Conservation (phyloP, 1,284 basidiomycete genomes). For the Cystobasidium slooffiae region DNA sequence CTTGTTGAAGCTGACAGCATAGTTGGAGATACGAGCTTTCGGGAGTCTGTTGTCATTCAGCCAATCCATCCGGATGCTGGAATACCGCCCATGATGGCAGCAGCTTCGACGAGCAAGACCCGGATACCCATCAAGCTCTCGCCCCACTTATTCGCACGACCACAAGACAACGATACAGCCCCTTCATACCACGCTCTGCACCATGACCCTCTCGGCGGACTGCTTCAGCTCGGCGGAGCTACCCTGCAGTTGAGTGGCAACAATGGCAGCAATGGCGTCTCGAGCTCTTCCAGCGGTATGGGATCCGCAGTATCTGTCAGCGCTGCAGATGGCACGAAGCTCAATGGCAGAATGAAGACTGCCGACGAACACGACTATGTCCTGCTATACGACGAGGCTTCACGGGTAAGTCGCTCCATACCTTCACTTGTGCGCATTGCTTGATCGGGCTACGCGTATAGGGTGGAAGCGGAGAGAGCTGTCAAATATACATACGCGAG, state of each 20-base stretch:
- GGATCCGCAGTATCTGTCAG: conserved; percentile 3
- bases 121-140: conserved; percentile 13
- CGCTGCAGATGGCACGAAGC: background rate
- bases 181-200: conserved; percentile 5
- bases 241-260: conserved; percentile 18
- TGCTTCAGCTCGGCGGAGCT: conserved; percentile 7
- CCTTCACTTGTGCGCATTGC: background rate
- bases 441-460: conserved; percentile 6
- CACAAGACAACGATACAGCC: background rate
- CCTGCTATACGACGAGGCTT: conserved; percentile 28
- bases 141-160: background rate
- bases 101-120: background rate
- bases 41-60: background rate
- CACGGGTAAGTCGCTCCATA: conserved; percentile 22
- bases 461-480: background rate
- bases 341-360: background rate
- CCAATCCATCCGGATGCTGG: background rate
- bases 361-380: conserved; percentile 34
- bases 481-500: no score
- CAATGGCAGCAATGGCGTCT: conserved; percentile 11
- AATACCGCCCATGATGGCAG: background rate
- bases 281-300: background rate
- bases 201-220: background rate
- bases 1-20: no score
- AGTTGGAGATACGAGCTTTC: no score